Evolutionary conservation across 176 grass and related monocot species (phyloP), one percentile per base, ranked within the genome.

Genomic region (Rhipidocladum racemiflorum): DNA sequence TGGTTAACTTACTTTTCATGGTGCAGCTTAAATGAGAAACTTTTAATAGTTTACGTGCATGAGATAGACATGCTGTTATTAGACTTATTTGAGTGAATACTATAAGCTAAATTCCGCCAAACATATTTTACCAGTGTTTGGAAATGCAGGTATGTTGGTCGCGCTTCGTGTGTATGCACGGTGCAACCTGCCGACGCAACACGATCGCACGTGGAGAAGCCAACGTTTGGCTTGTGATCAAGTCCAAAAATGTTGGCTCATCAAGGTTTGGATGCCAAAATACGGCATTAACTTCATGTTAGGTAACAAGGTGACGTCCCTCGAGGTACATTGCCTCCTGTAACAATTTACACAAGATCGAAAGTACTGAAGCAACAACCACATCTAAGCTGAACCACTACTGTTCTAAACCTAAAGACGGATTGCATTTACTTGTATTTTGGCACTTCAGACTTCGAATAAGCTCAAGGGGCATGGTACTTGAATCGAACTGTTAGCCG

Each of bases 311-410:
- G 17, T 0, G 14, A 32, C 10, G 12, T 45, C 27, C 17, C 49
- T 79, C 30, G 15, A 20, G n/a, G 42, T 57, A 46, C 43, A 9
- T 5, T 67, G 35, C 49, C 42, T 50, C 40, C 24, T 9, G 24
- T 74, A 62, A 68, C 54, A 61, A 75, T 80, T 74, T 75, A 88
- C 69, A 79, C 7, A 65, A 21, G 48, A 74, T 48, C 3, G 45
- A 48, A 66, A 80, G 42, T 72, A 66, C 21, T 50, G 50, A 55
- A 75, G 56, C 72, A 59, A 32, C 44, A 59, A 17, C 25, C 38
- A 70, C 39, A 21, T 70, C 61, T 51, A 61, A 24, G 35, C 62
- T 38, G 56, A 40, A 61, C 65, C 81, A 1, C 49, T 87, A 50
- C 44, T 72, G 28, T n/a, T 38, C 86, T 65, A 84, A 39, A 64